Evolutionary conservation across 202 grass and related monocot genomes (phyloP).

Genomic region (Tripidium arundinaceum): DNA sequence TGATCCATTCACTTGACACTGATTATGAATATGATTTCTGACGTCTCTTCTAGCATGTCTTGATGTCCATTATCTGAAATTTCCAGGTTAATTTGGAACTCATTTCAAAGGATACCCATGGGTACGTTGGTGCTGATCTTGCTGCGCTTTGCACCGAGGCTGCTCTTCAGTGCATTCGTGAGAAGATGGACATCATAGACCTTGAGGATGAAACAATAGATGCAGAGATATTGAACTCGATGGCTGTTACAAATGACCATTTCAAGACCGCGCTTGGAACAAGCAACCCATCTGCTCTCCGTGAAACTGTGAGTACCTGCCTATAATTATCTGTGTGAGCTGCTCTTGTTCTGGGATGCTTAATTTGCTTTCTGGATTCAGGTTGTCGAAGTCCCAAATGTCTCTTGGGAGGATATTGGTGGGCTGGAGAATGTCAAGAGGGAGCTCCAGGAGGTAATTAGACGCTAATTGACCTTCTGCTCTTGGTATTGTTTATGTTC

Average conservation of each 20-base stretch:
- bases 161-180: slow-evolving; percentile 90
- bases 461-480: neutral
- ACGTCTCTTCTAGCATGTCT: neutral
- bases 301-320: slow-evolving; percentile 75
- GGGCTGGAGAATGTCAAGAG: slow-evolving; percentile 93
- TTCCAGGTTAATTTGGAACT: slow-evolving; percentile 87
- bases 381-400: slow-evolving; percentile 97
- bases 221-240: slow-evolving; percentile 92
- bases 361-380: slow-evolving; percentile 31
- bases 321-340: neutral
- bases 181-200: slow-evolving; percentile 98
- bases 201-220: slow-evolving; percentile 94
- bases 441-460: slow-evolving; percentile 84
- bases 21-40: too few relatives aligned
- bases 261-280: slow-evolving; percentile 93
- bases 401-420: slow-evolving; percentile 90
- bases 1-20: too few relatives aligned
- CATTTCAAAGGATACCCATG: slow-evolving; percentile 87
- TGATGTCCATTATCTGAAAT: neutral
- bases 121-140: slow-evolving; percentile 88
- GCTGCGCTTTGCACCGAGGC: slow-evolving; percentile 96
- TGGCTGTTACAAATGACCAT: slow-evolving; percentile 95
- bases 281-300: slow-evolving; percentile 95
- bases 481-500: too few relatives aligned
- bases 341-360: slow-evolving; percentile 4